Percentiles rank a stretch among this genome's conserved stretches.
These are phyloP conservation scores for Monosporozyma unispora DNA, from an alignment of 805 yeast species.

Conservation along the genomic window DNA sequence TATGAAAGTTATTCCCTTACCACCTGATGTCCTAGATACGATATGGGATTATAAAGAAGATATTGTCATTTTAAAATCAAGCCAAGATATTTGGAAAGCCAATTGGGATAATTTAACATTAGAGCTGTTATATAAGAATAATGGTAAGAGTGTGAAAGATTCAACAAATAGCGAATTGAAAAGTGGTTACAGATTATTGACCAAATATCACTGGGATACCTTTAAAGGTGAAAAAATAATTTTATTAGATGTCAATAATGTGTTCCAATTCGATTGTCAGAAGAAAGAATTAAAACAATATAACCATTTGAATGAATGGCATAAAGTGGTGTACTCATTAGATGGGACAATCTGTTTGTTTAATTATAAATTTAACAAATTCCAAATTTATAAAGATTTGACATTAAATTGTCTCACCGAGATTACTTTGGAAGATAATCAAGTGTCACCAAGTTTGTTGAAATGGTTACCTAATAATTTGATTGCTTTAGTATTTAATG, in stretches of 20 bases:
- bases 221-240: slow-evolving; percentile 13
- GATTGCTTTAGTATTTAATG: slow-evolving; percentile 48
- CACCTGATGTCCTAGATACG: slow-evolving; percentile 12
- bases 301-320: slow-evolving; percentile 20
- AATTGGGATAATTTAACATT: slow-evolving; percentile 3
- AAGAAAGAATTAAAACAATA: slow-evolving; percentile 5
- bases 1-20: slow-evolving; percentile 7
- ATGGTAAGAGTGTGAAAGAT: slow-evolving; percentile 9
- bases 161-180: neutral
- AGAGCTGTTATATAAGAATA: slow-evolving; percentile 6
- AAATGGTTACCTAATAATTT: slow-evolving; percentile 88
- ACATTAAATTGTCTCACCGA: slow-evolving; percentile 20
- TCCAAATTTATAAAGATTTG: slow-evolving; percentile 40
- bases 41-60: slow-evolving; percentile 27
- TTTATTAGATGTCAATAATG: slow-evolving; percentile 19
- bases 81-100: slow-evolving; percentile 17
- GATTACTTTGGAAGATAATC: slow-evolving; percentile 15
- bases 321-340: slow-evolving; percentile 19
- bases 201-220: slow-evolving; percentile 24
- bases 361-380: slow-evolving; percentile 32
- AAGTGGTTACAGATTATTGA: slow-evolving; percentile 17
- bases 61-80: slow-evolving; percentile 11
- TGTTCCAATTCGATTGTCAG: slow-evolving; percentile 9
- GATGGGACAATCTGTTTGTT: slow-evolving; percentile 40
- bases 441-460: slow-evolving; percentile 35